Evolutionary conservation across 1,284 basidiomycete species (phyloP).

Genomic region (Termitomyces sp.): DNA sequence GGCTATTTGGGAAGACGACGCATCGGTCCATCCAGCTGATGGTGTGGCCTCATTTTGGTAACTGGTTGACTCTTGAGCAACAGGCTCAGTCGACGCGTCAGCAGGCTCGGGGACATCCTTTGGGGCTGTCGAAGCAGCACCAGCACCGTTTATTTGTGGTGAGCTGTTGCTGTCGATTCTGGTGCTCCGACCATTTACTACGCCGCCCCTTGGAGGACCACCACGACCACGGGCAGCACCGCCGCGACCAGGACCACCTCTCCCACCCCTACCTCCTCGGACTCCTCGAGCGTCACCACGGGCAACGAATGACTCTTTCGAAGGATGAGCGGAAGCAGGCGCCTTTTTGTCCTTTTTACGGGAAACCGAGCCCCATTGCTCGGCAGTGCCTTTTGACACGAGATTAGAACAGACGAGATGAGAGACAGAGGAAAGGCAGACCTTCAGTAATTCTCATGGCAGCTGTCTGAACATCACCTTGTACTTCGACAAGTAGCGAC

Average conservation of each 20-base stretch:
- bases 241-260: constrained; percentile 57
- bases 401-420: constrained; percentile 9
- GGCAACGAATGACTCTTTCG: constrained; percentile 47
- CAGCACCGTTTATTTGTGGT: constrained; percentile 18
- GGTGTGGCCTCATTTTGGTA: constrained; percentile 25
- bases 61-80: constrained; percentile 19
- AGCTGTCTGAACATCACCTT: constrained; percentile 72
- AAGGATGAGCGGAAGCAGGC: constrained; percentile 26
- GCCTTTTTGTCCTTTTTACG: constrained; percentile 85
- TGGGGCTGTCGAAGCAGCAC: constrained; percentile 14
- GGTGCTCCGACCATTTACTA: constrained; percentile 40
- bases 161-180: constrained; percentile 26
- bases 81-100: constrained; percentile 20
- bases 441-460: constrained; percentile 79
- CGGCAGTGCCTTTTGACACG: constrained; percentile 55
- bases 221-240: constrained; percentile 49
- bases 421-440: constrained; percentile 28
- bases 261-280: constrained; percentile 62
- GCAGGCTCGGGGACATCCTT: constrained; percentile 14
- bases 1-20: constrained; percentile 23
- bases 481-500: constrained; percentile 67
- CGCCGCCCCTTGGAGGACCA: constrained; percentile 45
- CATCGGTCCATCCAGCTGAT: constrained; percentile 25
- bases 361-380: constrained; percentile 84
- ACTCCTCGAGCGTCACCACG: constrained; percentile 60